Evolutionary conservation across 1,284 basidiomycete genomes (phyloP).

Genomic region (Pascua sp.): DNA sequence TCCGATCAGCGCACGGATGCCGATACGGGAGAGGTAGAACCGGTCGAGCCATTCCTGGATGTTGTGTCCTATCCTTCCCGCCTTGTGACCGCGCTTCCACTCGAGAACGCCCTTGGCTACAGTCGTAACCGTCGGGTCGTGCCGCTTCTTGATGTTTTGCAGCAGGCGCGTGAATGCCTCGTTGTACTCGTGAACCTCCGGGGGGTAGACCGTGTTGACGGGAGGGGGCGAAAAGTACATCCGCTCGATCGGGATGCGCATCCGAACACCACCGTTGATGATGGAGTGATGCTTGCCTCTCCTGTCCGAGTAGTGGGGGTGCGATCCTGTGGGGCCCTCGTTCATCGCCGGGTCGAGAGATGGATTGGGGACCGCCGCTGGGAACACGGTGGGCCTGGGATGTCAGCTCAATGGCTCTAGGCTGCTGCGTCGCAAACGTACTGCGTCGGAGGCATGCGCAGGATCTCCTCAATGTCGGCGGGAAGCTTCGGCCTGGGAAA

Average conservation of each 20-base stretch:
- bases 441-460: constrained; percentile 56
- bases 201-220: constrained; percentile 72
- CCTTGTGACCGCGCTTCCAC: constrained; percentile 56
- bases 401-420: not conserved
- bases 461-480: constrained; percentile 62
- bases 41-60: constrained; percentile 95
- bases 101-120: constrained; percentile 79
- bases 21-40: constrained; percentile 96
- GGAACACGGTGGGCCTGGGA: constrained; percentile 26
- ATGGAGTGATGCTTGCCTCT: constrained; percentile 17
- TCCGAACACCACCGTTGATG: constrained; percentile 18
- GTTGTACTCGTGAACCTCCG: constrained; percentile 92
- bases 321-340: constrained; percentile 28
- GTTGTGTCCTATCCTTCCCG: constrained; percentile 62
- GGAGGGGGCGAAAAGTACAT: constrained; percentile 80
- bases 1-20: constrained; percentile 91
- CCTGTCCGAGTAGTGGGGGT: constrained; percentile 17
- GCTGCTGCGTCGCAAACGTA: constrained; percentile 15
- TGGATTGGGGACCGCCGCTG: constrained; percentile 46
- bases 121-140: constrained; percentile 97
- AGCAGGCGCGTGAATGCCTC: constrained; percentile 81
- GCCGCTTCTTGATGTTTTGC: constrained; percentile 86
- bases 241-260: constrained; percentile 48
- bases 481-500: constrained; percentile 75
- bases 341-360: constrained; percentile 47